Evolutionary conservation across 352 stramenopile genomes (phyloP).

Genomic region (Phytophthora fragariaefolia): DNA sequence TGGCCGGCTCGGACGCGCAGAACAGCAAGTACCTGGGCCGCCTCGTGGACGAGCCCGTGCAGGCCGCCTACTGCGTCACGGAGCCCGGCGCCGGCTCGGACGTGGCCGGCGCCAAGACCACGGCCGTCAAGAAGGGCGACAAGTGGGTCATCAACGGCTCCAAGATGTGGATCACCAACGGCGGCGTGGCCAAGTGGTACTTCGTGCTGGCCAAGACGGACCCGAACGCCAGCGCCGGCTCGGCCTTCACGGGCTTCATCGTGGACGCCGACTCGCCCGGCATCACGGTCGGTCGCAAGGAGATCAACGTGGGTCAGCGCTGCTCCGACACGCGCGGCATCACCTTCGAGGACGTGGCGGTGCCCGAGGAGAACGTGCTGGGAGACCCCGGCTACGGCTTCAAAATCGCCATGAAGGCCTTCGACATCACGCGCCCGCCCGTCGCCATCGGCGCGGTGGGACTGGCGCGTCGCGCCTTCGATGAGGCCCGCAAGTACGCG

Average conservation of each 20-base stretch:
- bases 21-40: constrained; percentile 89
- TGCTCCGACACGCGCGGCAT: constrained; percentile 91
- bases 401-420: constrained; percentile 93
- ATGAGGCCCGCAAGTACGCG: constrained; percentile 90
- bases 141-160: constrained; percentile 94
- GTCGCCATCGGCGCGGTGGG: constrained; percentile 89
- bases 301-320: constrained; percentile 93
- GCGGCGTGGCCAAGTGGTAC: constrained; percentile 90
- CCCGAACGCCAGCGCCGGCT: constrained; percentile 64
- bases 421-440: constrained; percentile 91
- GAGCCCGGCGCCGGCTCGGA: constrained; percentile 91
- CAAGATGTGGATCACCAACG: constrained; percentile 96
- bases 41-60: constrained; percentile 80
- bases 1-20: constrained; percentile 83
- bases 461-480: constrained; percentile 85
- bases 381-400: constrained; percentile 90
- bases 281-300: constrained; percentile 89
- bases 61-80: constrained; percentile 91
- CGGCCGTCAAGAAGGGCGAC: constrained; percentile 92
- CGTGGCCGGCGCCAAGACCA: constrained; percentile 90
- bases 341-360: constrained; percentile 92
- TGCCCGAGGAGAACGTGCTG: constrained; percentile 89
- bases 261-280: constrained; percentile 87
- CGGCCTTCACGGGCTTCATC: constrained; percentile 92
- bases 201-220: constrained; percentile 94